Percentiles rank a stretch among this genome's conserved stretches.
phyloP scores from a whole-genome alignment of 768 basidiomycete species.

The Macrolepiota albuminosa region DNA sequence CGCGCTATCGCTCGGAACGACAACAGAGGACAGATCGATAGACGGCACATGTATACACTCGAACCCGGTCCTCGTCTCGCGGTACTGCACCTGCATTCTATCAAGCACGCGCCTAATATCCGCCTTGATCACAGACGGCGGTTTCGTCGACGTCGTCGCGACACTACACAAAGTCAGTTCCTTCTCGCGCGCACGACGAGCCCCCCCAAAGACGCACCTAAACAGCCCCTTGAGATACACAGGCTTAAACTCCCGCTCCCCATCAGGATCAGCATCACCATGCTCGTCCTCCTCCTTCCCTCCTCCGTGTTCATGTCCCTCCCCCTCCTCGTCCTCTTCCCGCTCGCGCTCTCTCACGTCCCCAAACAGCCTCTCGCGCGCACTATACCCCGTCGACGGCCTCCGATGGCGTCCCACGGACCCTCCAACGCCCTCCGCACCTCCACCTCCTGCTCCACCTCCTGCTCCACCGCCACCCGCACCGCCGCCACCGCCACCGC shows the following conservation, averaged over 20 bases:
- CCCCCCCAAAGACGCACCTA: slow-evolving; percentile 46
- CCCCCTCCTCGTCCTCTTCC: slow-evolving; percentile 13
- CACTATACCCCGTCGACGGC: slow-evolving; percentile 61
- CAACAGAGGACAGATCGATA: slow-evolving; percentile 82
- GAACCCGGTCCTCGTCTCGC: slow-evolving; percentile 86
- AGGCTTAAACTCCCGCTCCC: slow-evolving; percentile 83
- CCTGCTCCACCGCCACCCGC: slow-evolving; percentile 29
- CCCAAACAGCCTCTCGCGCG: slow-evolving; percentile 33
- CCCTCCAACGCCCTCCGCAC: background rate
- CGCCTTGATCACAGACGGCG: slow-evolving; percentile 71
- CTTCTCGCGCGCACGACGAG: no score
- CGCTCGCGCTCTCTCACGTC: background rate
- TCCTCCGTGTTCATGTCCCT: slow-evolving; percentile 35
- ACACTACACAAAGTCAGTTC: slow-evolving; percentile 47
- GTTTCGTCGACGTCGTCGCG: slow-evolving; percentile 90
- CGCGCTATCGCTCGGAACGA: slow-evolving; percentile 17
- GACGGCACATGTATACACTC: slow-evolving; percentile 96
- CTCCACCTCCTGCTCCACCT: no score
- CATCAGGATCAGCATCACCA: slow-evolving; percentile 44
- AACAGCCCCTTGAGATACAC: slow-evolving; percentile 95
- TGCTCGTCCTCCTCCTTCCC: slow-evolving; percentile 44
- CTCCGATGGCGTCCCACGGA: slow-evolving; percentile 65
- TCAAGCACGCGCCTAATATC: slow-evolving; percentile 88
- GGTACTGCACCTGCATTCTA: slow-evolving; percentile 92
- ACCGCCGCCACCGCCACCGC: slow-evolving; percentile 21